These are phyloP conservation scores for Yamadazyma blattariae DNA, from an alignment of 1,139 yeast species.

Conservation along the genomic window DNA sequence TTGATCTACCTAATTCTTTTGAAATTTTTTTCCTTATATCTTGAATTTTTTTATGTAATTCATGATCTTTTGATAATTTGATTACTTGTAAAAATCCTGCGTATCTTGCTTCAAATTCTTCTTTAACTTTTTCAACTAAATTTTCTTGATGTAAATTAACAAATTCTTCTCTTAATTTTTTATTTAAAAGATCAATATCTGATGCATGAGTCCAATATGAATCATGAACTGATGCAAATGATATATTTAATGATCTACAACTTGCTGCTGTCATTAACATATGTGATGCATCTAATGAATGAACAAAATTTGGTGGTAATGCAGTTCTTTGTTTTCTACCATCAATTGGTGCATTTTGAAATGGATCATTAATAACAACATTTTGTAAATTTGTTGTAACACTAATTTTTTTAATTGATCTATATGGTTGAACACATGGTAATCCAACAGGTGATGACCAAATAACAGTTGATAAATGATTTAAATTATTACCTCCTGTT, in stretches of 20 bases:
- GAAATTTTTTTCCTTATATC: conserved; percentile 50
- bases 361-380: conserved; percentile 79
- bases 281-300: conserved; percentile 94
- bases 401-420: conserved; percentile 61
- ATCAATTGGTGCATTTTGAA: conserved; percentile 77
- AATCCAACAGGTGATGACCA: conserved; percentile 97
- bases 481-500: conserved; percentile 36
- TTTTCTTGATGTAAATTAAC: conserved; percentile 73
- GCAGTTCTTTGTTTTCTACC: conserved; percentile 88
- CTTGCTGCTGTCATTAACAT: conserved; percentile 87
- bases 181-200: conserved; percentile 73
- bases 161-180: conserved; percentile 73
- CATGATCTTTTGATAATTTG: conserved; percentile 50
- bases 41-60: conserved; percentile 50
- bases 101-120: conserved; percentile 82
- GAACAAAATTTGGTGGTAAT: conserved; percentile 94
- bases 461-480: conserved; percentile 81
- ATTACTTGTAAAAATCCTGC: conserved; percentile 64
- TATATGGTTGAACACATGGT: conserved; percentile 94
- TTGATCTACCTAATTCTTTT: conserved; percentile 50
- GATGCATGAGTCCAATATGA: conserved; percentile 98
- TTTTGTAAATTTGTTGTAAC: conserved; percentile 81
- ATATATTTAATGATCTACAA: conserved; percentile 63
- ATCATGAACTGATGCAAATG: conserved; percentile 97
- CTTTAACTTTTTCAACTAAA: conserved; percentile 64